Evolutionary conservation across 1,284 basidiomycete genomes (phyloP).

Genomic region (Ustilago nuda): DNA sequence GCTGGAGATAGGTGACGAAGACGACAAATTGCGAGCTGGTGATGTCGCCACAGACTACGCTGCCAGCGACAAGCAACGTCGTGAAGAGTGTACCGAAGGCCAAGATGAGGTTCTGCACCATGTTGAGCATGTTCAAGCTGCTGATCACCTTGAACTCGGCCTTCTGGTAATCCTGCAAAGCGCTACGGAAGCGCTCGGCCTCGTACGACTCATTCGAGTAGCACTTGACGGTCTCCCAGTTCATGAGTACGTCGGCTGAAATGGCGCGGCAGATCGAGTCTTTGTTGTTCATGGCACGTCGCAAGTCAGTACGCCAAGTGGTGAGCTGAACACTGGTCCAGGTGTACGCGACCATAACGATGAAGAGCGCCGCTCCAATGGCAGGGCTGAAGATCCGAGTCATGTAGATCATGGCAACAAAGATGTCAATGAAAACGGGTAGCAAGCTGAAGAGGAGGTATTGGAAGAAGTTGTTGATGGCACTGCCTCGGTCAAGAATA

Average conservation of each 20-base stretch:
- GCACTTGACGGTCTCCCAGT: constrained; percentile 74
- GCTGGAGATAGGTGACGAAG: constrained; percentile 82
- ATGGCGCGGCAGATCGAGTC: constrained; percentile 62
- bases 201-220: constrained; percentile 86
- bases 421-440: constrained; percentile 83
- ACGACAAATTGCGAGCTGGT: constrained; percentile 76
- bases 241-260: constrained; percentile 64
- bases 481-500: constrained; percentile 77
- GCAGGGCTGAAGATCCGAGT: constrained; percentile 77
- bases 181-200: constrained; percentile 78
- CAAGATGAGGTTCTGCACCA: constrained; percentile 63
- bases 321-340: constrained; percentile 76
- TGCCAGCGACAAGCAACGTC: constrained; percentile 53
- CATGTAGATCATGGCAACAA: constrained; percentile 73
- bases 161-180: constrained; percentile 80
- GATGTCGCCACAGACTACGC: constrained; percentile 51
- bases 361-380: constrained; percentile 79
- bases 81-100: constrained; percentile 62
- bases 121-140: constrained; percentile 65
- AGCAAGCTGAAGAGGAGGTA: constrained; percentile 80
- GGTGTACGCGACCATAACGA: constrained; percentile 82
- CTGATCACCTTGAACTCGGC: constrained; percentile 77
- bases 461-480: constrained; percentile 71
- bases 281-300: constrained; percentile 61
- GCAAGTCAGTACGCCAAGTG: constrained; percentile 81